A percentile compares a stretch with the other conserved stretches of the same genome.
These are phyloP conservation scores for Neoscytalidium dimidiatum DNA, from an alignment of 2,329 filamentous ascomycete species.

Conservation along the genomic window DNA sequence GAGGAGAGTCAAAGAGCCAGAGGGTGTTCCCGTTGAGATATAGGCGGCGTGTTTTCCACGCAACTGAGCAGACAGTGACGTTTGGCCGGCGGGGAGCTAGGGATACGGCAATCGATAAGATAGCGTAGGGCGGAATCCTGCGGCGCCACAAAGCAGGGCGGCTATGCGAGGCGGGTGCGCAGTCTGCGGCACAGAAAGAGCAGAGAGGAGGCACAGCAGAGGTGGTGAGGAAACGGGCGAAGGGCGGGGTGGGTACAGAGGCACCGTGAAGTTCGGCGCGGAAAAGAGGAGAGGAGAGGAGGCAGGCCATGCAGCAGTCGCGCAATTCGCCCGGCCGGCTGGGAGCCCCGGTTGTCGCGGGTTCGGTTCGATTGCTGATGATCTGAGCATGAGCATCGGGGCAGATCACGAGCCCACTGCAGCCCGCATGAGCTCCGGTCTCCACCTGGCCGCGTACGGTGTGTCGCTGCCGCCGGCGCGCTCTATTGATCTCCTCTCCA, in stretches of 20 bases:
- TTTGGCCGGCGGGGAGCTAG: neutral
- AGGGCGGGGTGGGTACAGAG: neutral
- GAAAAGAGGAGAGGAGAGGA: neutral
- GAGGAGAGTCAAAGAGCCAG: neutral
- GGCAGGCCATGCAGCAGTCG: neutral
- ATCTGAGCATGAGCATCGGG: conserved; percentile 4
- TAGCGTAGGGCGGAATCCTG: conserved; percentile 12
- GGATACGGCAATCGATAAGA: conserved; percentile 8
- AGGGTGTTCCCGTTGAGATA: neutral
- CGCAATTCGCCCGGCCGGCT: conserved; percentile 5
- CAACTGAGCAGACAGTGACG: neutral
- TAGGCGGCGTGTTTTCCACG: neutral
- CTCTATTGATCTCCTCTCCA: neutral
- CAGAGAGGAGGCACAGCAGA: neutral
- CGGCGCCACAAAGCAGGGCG: conserved; percentile 1
- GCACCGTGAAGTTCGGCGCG: neutral
- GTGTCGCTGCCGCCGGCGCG: neutral
- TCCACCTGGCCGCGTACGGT: neutral
- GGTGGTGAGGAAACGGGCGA: neutral
- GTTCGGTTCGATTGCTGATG: neutral
- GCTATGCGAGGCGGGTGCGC: neutral
- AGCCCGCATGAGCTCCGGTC: neutral
- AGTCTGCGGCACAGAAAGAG: neutral
- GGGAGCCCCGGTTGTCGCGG: neutral
- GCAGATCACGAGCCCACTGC: conserved; percentile 12